phyloP scores from a whole-genome alignment of 352 stramenopile species.

The Aphanomyces stellatus region DNA sequence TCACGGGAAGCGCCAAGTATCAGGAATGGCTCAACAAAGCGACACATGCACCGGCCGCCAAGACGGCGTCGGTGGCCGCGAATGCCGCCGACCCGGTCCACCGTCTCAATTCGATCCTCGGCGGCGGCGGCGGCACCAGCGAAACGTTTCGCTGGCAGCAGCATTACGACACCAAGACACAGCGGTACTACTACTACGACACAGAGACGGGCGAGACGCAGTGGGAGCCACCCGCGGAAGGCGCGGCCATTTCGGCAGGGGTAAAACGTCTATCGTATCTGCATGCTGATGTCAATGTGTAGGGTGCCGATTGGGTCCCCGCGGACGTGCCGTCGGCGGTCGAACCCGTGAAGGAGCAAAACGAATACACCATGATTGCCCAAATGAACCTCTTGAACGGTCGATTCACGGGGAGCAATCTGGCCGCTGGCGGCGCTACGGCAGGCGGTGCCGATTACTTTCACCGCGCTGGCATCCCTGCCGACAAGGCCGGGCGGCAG shows the following conservation, averaged over 20 bases:
- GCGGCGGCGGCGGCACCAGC: constrained; percentile 33
- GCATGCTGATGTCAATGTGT: neutral
- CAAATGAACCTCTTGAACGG: constrained; percentile 50
- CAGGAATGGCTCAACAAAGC: constrained; percentile 47
- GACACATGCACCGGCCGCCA: neutral
- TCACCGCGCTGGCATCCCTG: constrained; percentile 40
- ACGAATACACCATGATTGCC: constrained; percentile 50
- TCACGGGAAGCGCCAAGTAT: constrained; percentile 36
- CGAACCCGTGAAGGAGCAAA: constrained; percentile 35
- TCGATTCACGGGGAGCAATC: constrained; percentile 60
- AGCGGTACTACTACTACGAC: constrained; percentile 84
- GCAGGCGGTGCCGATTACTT: constrained; percentile 59
- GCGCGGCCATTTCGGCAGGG: constrained; percentile 52
- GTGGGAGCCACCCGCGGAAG: constrained; percentile 51
- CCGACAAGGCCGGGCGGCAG: constrained; percentile 64
- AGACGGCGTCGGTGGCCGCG: constrained; percentile 17
- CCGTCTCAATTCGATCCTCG: constrained; percentile 66
- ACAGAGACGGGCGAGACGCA: constrained; percentile 61
- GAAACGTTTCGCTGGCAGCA: constrained; percentile 67
- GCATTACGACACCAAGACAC: constrained; percentile 68
- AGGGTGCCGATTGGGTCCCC: constrained; percentile 76
- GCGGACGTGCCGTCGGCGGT: constrained; percentile 26
- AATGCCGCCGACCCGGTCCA: constrained; percentile 59
- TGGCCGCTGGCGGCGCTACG: constrained; percentile 26
- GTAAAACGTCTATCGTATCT: constrained; percentile 29